Conservation (phyloP, 1,139 yeast species). For the Pichia sp. region DNA sequence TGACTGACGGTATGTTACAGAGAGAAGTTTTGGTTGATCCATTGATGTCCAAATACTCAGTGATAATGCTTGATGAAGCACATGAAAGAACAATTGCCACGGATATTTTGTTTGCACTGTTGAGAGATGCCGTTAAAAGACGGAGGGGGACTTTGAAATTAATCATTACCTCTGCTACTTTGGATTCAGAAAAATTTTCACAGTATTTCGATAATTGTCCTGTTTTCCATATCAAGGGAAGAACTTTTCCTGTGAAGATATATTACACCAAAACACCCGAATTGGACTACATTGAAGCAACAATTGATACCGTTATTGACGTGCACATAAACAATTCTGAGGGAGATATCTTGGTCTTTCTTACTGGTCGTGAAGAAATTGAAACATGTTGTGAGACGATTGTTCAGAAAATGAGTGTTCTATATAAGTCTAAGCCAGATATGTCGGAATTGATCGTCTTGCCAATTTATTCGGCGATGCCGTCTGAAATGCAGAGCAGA, state of each 20-base stretch:
- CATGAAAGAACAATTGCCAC: constrained; percentile 95
- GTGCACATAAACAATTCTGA: constrained; percentile 70
- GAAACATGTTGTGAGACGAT: constrained; percentile 82
- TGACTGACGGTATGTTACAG: constrained; percentile 98
- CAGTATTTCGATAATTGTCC: constrained; percentile 74
- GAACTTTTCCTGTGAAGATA: constrained; percentile 84
- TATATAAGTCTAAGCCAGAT: constrained; percentile 41
- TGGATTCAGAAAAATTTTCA: constrained; percentile 80
- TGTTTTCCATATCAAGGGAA: constrained; percentile 73
- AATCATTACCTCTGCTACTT: constrained; percentile 87
- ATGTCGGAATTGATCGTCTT: constrained; percentile 62
- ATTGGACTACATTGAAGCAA: constrained; percentile 74
- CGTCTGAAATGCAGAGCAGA: constrained; percentile 63
- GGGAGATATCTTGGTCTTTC: constrained; percentile 79
- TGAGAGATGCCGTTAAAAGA: constrained; percentile 58
- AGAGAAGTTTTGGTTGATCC: constrained; percentile 98
- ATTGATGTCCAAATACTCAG: constrained; percentile 67
- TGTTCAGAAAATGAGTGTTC: constrained; percentile 53
- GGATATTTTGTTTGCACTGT: constrained; percentile 79
- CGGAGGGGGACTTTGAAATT: constrained; percentile 69
- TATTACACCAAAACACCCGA: constrained; percentile 75
- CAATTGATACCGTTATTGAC: constrained; percentile 73
- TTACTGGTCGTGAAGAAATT: constrained; percentile 90
- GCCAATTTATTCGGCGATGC: constrained; percentile 80
- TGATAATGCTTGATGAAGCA: constrained; percentile 94